Base-by-base conservation (phyloP, 2,329 filamentous ascomycete species). In the Xylariaceae sp. region DNA sequence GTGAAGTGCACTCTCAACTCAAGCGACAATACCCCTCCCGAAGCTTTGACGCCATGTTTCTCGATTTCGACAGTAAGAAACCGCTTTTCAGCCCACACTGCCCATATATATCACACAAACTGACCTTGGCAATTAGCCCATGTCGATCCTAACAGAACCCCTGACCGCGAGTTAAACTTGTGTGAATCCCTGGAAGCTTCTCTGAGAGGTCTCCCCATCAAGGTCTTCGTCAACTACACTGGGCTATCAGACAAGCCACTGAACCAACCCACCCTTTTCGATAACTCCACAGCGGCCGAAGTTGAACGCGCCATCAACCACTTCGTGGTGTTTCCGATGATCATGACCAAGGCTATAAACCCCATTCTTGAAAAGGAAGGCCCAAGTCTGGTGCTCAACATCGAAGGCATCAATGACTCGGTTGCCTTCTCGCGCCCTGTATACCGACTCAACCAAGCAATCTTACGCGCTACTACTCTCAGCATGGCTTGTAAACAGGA, bases 201-300 rank as follows among this genome's bases (percentile, higher is more conserved):
- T 9, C 55, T 62, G 40, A 51, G 57, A 39, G 69, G 66, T 45
- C 61, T 77, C 34, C 64, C 75, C 54, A 65, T 85, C 31, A 81
- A 75, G 1, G 66, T 83, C 2, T 66, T 84, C 19, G 64, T 84
- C 59, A 84, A 84, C 66, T 84, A 83, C 62, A 75, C 80, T 0
- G 80, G 81, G 17, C 76, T 76, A 11, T 64, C 59, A 5, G 49
- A 58, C 3, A 48, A 55, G 12, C 47, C 66, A 50, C 63, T 67
- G 4, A 77, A 69, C 51, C 63, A 14, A 19, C n/a, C 14, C n/a
- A 18, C 62, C 4, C 57, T 68, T 2, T 62, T 80, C 5, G 63
- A 69, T 12, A 61, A 71, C 2, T 66, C 66, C 11, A 63, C 68
- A 0, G 60, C 66, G 14, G 58, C 66, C 0, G 66, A 75, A 31